Conservation (phyloP, 768 basidiomycete species). For the Agaricus sinodeliciosus region DNA sequence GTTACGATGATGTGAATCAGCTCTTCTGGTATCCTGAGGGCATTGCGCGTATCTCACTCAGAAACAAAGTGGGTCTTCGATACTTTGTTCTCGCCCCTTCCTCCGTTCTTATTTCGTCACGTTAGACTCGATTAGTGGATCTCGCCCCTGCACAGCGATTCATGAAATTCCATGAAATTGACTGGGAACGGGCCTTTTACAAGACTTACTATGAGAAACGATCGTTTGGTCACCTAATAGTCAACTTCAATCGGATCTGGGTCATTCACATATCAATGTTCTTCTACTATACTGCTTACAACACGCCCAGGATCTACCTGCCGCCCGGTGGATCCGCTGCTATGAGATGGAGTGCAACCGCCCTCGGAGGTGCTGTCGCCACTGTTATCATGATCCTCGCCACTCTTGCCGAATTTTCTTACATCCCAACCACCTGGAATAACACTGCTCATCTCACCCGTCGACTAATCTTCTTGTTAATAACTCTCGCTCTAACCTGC, state of each 20-base stretch:
- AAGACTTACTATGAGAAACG: slow-evolving; percentile 99
- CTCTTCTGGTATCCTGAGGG: slow-evolving; percentile 99
- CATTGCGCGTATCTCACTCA: slow-evolving; percentile 83
- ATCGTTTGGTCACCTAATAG: slow-evolving; percentile 91
- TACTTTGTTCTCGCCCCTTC: neutral
- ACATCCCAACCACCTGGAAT: slow-evolving; percentile 98
- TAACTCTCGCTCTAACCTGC: slow-evolving; percentile 86
- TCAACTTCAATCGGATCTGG: slow-evolving; percentile 99
- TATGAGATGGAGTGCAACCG: slow-evolving; percentile 89
- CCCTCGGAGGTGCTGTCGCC: slow-evolving; percentile 93
- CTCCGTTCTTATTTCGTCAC: slow-evolving; percentile 5
- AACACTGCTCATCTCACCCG: slow-evolving; percentile 95
- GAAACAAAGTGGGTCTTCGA: slow-evolving; percentile 65
- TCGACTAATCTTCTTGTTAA: slow-evolving; percentile 79
- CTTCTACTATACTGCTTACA: slow-evolving; percentile 95
- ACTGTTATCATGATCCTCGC: slow-evolving; percentile 94
- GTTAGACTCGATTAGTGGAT: slow-evolving; percentile 84
- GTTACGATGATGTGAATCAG: slow-evolving; percentile 99
- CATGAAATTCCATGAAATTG: slow-evolving; percentile 94
- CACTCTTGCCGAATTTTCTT: slow-evolving; percentile 91
- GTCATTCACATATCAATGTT: slow-evolving; percentile 93
- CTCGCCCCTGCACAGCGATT: slow-evolving; percentile 87
- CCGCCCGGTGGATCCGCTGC: slow-evolving; percentile 56
- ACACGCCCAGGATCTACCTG: slow-evolving; percentile 82
- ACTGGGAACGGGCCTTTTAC: slow-evolving; percentile 96